Percentiles rank a stretch among this genome's conserved stretches.
Evolutionary conservation across 2,329 filamentous ascomycete genomes (phyloP).

Genomic region (Capronia americana): DNA sequence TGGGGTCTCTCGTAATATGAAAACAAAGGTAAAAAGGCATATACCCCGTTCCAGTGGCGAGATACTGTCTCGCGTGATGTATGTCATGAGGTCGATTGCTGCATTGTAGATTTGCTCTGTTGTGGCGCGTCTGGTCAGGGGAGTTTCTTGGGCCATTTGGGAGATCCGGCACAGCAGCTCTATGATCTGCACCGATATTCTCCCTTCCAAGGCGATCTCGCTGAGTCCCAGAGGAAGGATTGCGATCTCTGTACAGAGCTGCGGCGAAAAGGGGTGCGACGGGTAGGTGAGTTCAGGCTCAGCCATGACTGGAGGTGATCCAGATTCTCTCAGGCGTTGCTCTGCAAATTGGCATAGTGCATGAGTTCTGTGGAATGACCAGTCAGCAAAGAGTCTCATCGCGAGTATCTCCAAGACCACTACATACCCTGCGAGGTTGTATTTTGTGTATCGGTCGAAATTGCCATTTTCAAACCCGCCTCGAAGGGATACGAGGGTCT

Average conservation of each 20-base stretch:
- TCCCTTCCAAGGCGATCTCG: slow-evolving; percentile 12
- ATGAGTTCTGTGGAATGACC: background rate
- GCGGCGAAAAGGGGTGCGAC: slow-evolving; percentile 7
- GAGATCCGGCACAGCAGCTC: slow-evolving; percentile 9
- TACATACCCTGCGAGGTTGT: slow-evolving; percentile 13
- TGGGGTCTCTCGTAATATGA: slow-evolving; percentile 4
- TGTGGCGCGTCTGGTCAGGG: slow-evolving; percentile 8
- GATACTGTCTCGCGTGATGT: slow-evolving; percentile 1
- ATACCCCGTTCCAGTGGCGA: slow-evolving; percentile 9
- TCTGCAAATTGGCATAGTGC: slow-evolving; percentile 12
- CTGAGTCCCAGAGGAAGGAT: slow-evolving; percentile 9
- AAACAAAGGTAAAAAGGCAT: slow-evolving; percentile 8
- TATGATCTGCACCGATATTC: slow-evolving; percentile 13
- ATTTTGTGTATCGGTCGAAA: slow-evolving; percentile 19
- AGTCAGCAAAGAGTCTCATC: background rate
- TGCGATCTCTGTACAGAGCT: slow-evolving; percentile 17
- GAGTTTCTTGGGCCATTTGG: slow-evolving; percentile 11
- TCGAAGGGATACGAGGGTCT: slow-evolving; percentile 18
- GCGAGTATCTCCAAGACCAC: background rate
- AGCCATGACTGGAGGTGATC: background rate
- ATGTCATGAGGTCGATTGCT: slow-evolving; percentile 10
- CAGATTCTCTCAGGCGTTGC: slow-evolving; percentile 10
- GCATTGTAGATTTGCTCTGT: slow-evolving; percentile 11
- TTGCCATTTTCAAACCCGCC: slow-evolving; percentile 16
- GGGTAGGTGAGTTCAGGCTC: slow-evolving; percentile 15